These are phyloP conservation scores for Fraxinus nigra DNA, from an alignment of 305 asterid species.

Conservation along the genomic window DNA sequence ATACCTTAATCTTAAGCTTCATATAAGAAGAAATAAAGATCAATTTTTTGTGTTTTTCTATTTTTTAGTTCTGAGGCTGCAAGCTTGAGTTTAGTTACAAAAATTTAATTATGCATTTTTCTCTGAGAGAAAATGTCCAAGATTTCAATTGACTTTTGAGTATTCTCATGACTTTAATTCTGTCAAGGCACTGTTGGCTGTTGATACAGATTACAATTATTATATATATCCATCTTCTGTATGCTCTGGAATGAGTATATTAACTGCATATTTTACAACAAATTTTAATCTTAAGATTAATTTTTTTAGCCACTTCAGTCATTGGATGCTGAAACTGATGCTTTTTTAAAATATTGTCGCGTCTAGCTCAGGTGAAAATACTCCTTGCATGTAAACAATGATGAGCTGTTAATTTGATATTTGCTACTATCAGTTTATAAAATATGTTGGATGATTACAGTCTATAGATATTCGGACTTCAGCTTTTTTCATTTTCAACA, in stretches of 20 bases:
- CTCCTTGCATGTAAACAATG: not conserved
- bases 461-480: not conserved
- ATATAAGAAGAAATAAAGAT: not conserved
- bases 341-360: not conserved
- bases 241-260: not conserved
- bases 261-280: not conserved
- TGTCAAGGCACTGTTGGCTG: not conserved
- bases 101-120: not conserved
- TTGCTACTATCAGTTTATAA: not conserved
- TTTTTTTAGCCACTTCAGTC: not conserved
- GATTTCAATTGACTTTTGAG: not conserved
- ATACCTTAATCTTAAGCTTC: not conserved
- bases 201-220: not conserved
- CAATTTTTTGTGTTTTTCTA: not conserved
- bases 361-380: not conserved
- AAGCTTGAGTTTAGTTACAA: not conserved
- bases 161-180: not conserved
- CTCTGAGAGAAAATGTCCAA: not conserved
- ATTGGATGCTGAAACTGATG: not conserved
- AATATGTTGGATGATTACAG: not conserved
- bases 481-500: not conserved
- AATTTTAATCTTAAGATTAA: not conserved
- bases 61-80: not conserved
- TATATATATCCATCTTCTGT: not conserved
- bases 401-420: not conserved